Base-by-base conservation (phyloP, 768 basidiomycete species). In the Filobasidium floriforme region DNA sequence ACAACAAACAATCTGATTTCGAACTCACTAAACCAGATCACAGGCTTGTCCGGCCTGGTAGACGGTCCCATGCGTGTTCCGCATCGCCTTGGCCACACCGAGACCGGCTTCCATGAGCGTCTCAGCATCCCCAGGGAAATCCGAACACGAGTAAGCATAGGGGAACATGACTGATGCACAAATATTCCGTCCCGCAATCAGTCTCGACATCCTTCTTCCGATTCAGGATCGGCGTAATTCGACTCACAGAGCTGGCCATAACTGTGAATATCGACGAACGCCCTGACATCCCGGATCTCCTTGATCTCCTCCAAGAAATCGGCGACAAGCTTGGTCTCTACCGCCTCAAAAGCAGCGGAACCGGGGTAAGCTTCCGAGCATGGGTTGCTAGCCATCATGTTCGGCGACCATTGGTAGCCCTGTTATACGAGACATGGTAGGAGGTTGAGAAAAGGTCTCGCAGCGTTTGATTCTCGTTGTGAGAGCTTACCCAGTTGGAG, bases 341-440 rank as follows among this genome's bases (percentile, higher is more conserved):
- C 83, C 0, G 89, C 83, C 73, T 91, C 84, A 78, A 91, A 92
- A 0, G 89, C 81, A 9, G 85, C 82, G 44, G 81, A 79, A 15
- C 90, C 90, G 0, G 89, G 87, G 72, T 86, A 92, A 82, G 86
- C 86, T 59, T 88, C 84, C 5, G 85, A 85, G 73, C 90, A 92
- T 0, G 87, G 83, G 70, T 86, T 68, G 41, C 82, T 4, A 77
- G 75, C 1, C 76, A 77, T 44, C 44, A 63, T 69, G 83, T 84
- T 85, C 24, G 72, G 65, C 24, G 70, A 61, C 80, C 88, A 90
- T 77, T 88, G 86, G 79, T 85, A 85, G 1, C 87, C 89, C 88
- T 87, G n/a, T 49, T 59, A 55, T 40, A 44, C 59, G 54, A 9
- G 15, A 32, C 46, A 12, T 9, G 32, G 32, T 9, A 9, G 32